Conservation (phyloP, 2,329 filamentous ascomycete genomes). For the Sporothrix luriei region DNA sequence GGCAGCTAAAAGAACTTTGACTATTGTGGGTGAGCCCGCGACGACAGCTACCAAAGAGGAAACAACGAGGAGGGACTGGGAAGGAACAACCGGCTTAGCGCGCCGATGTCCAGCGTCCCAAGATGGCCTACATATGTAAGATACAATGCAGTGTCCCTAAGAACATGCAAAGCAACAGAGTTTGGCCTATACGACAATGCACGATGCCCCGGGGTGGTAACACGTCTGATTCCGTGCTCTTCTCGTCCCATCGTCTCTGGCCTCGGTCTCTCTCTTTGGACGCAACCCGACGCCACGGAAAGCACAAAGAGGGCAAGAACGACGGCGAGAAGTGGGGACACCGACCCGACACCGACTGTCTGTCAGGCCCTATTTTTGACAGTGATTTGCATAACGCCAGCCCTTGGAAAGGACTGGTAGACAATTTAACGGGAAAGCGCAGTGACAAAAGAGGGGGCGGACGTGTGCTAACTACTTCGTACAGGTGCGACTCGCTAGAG, state of each 20-base stretch:
- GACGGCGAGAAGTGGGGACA: conserved; percentile 11
- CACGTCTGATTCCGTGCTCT: neutral
- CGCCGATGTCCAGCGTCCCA: conserved; percentile 12
- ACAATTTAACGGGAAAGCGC: conserved; percentile 6
- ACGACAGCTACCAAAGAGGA: neutral
- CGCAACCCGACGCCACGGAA: conserved; percentile 25
- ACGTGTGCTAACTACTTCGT: conserved; percentile 1
- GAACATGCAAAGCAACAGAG: neutral
- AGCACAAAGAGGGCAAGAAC: conserved; percentile 21
- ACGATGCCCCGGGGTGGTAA: neutral
- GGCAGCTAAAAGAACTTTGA: neutral
- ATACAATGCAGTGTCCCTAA: too few species aligned
- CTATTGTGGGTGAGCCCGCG: neutral
- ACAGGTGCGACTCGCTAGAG: neutral
- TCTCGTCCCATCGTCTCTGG: conserved; percentile 25
- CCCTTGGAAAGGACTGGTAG: conserved; percentile 1
- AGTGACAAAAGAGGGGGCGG: neutral
- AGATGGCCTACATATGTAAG: too few species aligned
- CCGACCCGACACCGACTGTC: conserved; percentile 5
- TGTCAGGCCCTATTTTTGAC: conserved; percentile 10
- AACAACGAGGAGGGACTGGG: neutral
- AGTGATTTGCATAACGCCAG: neutral
- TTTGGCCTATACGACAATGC: conserved; percentile 18
- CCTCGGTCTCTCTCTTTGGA: neutral
- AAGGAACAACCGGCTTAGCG: conserved; percentile 25